Base-by-base conservation (phyloP, 352 stramenopile species). In the Globisporangium parvum region DNA sequence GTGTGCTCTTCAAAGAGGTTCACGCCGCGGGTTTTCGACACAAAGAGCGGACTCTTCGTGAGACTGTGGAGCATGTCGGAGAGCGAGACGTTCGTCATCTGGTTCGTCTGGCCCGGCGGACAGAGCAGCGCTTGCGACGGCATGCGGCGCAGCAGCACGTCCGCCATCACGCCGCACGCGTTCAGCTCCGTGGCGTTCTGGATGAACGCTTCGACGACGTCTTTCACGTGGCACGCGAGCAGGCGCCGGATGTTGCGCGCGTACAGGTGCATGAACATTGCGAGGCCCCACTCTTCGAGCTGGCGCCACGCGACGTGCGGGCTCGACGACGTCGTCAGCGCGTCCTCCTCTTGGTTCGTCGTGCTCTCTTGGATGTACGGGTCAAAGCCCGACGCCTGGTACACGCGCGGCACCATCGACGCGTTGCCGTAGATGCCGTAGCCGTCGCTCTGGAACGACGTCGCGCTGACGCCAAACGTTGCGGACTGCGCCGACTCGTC, bases 181-280 rank as follows among this genome's bases (percentile, higher is more conserved):
- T 88, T 87, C 6, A 94, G 71, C 62, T 88, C 84, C 45, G 80
- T 78, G 3, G 78, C 80, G 51, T 94, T 94, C 51, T 90, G 76
- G 23, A 87, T 58, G 40, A 94, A 91, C 24, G 77, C 83, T 53
- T 89, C 81, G 14, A 92, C 77, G 24, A 94, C 77, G 52, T 92
- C 84, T 51, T 94, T 91, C 31, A 92, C 75, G 53, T 94, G 84
- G 57, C 80, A 91, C 17, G 84, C 84, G 31, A 94, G 73, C 51
- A 94, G 65, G 0, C 80, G 77, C 1, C 84, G 81, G 53, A 91
- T 80, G 57, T 90, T 92, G 65, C 83, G 81, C 55, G 79, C 87
- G 66, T 93, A 93, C 55, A 93, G 53, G 57, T 93, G 82, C 77
- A 93, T 91, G 66, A 93, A 91, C 77, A 93, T 88, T 12, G 75